These are phyloP conservation scores for Cenchrus americanus DNA, from an alignment of 176 grass and related monocot genomes.

Conservation along the genomic window DNA sequence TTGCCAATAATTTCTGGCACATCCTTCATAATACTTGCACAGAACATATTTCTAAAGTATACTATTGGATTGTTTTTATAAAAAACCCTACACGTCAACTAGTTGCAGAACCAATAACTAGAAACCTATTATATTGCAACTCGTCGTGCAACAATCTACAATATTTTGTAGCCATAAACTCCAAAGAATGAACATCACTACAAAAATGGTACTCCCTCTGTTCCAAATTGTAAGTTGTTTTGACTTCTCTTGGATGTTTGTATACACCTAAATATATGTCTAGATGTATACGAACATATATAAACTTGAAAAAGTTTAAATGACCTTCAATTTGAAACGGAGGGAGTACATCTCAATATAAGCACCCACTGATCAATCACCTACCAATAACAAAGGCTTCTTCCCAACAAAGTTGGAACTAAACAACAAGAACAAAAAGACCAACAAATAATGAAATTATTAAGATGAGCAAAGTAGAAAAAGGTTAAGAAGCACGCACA, in stretches of 20 bases:
- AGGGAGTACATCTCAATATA: neutral
- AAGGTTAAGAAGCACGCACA: slow-evolving; percentile 3
- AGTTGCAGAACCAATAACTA: neutral
- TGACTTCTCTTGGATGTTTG: no score
- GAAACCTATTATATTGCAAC: neutral
- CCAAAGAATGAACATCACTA: no score
- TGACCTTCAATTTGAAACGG: neutral
- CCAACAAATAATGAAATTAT: neutral
- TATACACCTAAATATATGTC: no score
- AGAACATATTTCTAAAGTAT: neutral
- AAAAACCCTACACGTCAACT: neutral
- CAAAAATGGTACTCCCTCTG: no score
- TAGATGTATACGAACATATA: no score
- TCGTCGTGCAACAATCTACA: neutral
- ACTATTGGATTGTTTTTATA: neutral
- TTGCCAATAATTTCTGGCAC: neutral
- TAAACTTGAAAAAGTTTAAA: neutral
- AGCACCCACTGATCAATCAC: neutral
- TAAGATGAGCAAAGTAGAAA: neutral
- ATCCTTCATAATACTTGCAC: neutral
- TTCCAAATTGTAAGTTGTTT: no score
- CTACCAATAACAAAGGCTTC: neutral
- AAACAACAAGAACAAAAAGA: neutral
- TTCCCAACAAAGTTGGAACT: neutral
- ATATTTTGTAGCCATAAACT: no score